Conservation (phyloP, 2,329 filamentous ascomycete species). For the Fusarium abutilonis region DNA sequence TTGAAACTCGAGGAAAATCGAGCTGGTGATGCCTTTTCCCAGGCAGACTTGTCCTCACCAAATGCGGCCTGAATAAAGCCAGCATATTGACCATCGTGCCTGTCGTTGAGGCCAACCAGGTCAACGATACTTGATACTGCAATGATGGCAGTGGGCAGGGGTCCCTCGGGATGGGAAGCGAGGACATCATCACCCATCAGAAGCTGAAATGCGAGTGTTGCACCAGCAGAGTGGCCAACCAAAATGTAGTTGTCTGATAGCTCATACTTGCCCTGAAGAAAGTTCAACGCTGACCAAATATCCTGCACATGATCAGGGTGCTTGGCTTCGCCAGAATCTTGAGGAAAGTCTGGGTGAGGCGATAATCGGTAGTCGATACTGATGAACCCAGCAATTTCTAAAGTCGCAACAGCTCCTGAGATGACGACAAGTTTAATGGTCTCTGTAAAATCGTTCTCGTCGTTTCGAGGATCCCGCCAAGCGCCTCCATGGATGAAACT, state of each 20-base stretch:
- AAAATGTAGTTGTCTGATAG: constrained; percentile 64
- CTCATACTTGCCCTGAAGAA: constrained; percentile 57
- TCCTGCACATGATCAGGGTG: constrained; percentile 71
- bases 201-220: constrained; percentile 70
- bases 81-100: constrained; percentile 61
- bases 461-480: constrained; percentile 68
- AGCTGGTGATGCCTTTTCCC: constrained; percentile 67
- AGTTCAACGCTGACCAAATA: constrained; percentile 61
- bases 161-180: constrained; percentile 42
- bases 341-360: constrained; percentile 58
- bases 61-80: constrained; percentile 70
- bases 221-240: constrained; percentile 71
- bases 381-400: constrained; percentile 67
- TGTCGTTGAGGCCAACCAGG: constrained; percentile 62
- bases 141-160: constrained; percentile 63
- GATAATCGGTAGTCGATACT: constrained; percentile 72
- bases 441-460: constrained; percentile 57
- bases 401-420: constrained; percentile 37
- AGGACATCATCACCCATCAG: constrained; percentile 56
- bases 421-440: constrained; percentile 56
- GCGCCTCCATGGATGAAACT: constrained; percentile 70
- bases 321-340: constrained; percentile 51
- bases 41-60: constrained; percentile 60
- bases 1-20: constrained; percentile 55
- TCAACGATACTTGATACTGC: constrained; percentile 75